These are phyloP conservation scores for Candida mattraensis DNA, from an alignment of 805 yeast species.

Conservation along the genomic window DNA sequence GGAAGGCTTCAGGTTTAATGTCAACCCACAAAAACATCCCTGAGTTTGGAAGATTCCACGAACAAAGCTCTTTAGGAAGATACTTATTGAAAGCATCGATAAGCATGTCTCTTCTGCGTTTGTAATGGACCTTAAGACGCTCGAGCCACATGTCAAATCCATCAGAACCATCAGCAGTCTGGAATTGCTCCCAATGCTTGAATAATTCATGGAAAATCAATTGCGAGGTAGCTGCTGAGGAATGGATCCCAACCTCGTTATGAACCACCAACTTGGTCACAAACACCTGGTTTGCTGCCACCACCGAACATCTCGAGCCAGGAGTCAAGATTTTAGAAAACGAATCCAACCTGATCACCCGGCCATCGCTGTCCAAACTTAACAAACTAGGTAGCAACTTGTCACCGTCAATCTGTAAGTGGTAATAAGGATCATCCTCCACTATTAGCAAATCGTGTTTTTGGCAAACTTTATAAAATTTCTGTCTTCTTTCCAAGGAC, in stretches of 20 bases:
- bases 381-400: slow-evolving; percentile 62
- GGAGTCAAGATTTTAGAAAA: slow-evolving; percentile 80
- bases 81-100: slow-evolving; percentile 49
- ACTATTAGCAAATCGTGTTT: slow-evolving; percentile 69
- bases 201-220: slow-evolving; percentile 57
- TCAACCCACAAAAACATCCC: slow-evolving; percentile 47
- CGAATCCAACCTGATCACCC: slow-evolving; percentile 76
- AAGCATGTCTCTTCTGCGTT: slow-evolving; percentile 60
- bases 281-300: slow-evolving; percentile 60
- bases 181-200: slow-evolving; percentile 55
- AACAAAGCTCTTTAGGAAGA: slow-evolving; percentile 44
- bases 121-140: slow-evolving; percentile 59
- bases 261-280: slow-evolving; percentile 52
- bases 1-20: slow-evolving; percentile 39
- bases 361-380: slow-evolving; percentile 71
- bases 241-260: slow-evolving; percentile 71
- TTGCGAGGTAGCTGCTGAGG: slow-evolving; percentile 74
- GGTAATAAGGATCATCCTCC: slow-evolving; percentile 89
- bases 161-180: no score
- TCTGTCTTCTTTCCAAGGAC: slow-evolving; percentile 53
- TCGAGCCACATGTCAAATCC: slow-evolving; percentile 77
- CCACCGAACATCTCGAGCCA: slow-evolving; percentile 73
- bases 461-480: slow-evolving; percentile 58
- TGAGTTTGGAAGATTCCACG: slow-evolving; percentile 42
- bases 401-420: slow-evolving; percentile 57